Evolutionary conservation across 148 eudicot species (phyloP).

Genomic region (Chenopodium suecicum): DNA sequence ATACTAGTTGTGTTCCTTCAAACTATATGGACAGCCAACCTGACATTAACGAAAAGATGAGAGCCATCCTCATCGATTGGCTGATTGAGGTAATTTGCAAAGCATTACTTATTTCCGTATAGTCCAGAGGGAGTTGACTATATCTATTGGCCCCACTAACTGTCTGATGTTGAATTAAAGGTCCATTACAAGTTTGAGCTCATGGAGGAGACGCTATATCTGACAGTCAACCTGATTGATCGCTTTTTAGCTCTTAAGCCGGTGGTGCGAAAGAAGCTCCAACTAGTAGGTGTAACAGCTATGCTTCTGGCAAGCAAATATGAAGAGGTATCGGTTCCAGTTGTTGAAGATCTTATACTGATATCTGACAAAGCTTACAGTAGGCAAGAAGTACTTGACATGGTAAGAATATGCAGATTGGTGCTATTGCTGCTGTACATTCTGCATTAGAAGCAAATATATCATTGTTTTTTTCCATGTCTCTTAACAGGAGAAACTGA

Average conservation of each 20-base stretch:
- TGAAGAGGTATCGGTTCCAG: conserved; percentile 80
- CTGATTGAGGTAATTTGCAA: conserved; percentile 66
- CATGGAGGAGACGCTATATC: conserved; percentile 86
- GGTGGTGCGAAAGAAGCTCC: conserved; percentile 73
- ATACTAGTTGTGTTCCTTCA: conserved; percentile 46
- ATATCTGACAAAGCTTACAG: conserved; percentile 77
- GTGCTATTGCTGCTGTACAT: not conserved
- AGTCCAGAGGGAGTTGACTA: not conserved
- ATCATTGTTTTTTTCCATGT: not conserved
- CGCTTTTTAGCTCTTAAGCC: conserved; percentile 60
- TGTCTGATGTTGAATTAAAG: conserved; percentile 30
- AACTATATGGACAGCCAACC: conserved; percentile 64
- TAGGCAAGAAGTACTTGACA: conserved; percentile 69
- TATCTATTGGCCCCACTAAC: not conserved
- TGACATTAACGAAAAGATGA: conserved; percentile 80
- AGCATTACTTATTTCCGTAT: not conserved
- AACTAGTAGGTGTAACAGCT: conserved; percentile 83
- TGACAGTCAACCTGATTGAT: conserved; percentile 79
- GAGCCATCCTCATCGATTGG: conserved; percentile 92
- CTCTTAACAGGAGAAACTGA: conserved; percentile 58
- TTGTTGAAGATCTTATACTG: conserved; percentile 68
- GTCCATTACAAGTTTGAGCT: conserved; percentile 88
- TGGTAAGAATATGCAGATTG: conserved; percentile 41
- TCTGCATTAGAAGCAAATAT: not conserved
- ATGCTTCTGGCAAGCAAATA: conserved; percentile 91